Base-by-base conservation (phyloP, 495 filamentous ascomycete genomes). In the Ramalina intermedia region DNA sequence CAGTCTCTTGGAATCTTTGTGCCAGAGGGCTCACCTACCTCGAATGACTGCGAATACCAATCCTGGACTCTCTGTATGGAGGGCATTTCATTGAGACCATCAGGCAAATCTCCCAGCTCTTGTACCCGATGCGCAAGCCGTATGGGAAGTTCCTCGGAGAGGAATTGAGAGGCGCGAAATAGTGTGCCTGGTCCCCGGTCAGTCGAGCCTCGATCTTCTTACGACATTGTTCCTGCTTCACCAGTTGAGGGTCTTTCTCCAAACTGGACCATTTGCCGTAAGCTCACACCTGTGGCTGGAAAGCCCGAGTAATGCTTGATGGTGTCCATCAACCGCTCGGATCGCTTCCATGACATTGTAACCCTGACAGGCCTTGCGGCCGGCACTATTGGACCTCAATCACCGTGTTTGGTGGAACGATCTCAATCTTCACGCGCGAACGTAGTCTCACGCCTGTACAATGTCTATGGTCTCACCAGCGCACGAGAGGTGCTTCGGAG, bases 41-140 rank as follows among this genome's bases (percentile, higher is more conserved):
- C 90, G 62, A 98, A 96, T 46, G 93, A 96, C 68, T 98, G 93
- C 52, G 91, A 93, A 67, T 98, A 98, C 91, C 91, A 98, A 55
- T 96, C 88, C 65, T 85, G 79, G 46, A 98, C 91, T 63, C 80
- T 88, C 64, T 83, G 81, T 48, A 98, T 96, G 14, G 89, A 96
- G 29, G 90, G 86, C 91, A 96, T 98, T 50, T 96, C 87, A 63
- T 86, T 96, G 51, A 98, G 76, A 48, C 93, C 91, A 76, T 96
- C 91, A n/a, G 91, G 91, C 6, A 98, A 71, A 62, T 84, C 81
- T 11, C 81, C 78, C 51, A 98, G 78, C 65, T 98, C 91, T 63
- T 91, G 84, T 50, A 98, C 91, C 47, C 91, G 82, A 59, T 98
- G 93, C 47, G 91, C 91, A 45, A 98, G 76, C 24, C 91, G 87